These are phyloP conservation scores for Adansonia grandidieri DNA, from an alignment of 441 rosid genomes.

Conservation along the genomic window DNA sequence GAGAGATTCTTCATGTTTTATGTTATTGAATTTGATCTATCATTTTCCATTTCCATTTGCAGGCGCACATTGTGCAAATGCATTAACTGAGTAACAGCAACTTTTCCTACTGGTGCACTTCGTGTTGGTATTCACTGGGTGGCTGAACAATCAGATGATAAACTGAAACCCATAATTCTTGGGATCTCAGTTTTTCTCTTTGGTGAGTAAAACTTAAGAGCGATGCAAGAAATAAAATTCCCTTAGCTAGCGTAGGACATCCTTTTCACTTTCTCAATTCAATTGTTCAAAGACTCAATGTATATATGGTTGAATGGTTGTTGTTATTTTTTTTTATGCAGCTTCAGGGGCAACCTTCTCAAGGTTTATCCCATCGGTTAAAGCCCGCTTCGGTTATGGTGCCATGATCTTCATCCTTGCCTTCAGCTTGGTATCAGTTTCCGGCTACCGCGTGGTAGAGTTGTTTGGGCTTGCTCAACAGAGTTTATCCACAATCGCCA, in stretches of 20 bases:
- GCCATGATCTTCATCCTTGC: constrained; percentile 68
- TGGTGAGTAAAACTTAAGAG: constrained; percentile 37
- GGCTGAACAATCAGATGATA: constrained; percentile 54
- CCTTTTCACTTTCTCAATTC: background rate
- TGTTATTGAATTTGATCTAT: background rate
- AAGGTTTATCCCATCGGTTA: constrained; percentile 60
- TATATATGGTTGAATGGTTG: background rate
- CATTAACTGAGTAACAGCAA: constrained; percentile 59
- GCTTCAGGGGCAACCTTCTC: constrained; percentile 68
- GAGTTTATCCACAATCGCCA: constrained; percentile 56
- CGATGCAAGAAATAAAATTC: background rate
- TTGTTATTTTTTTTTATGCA: constrained; percentile 28
- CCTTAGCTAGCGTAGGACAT: too few relatives aligned
- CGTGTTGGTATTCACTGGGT: constrained; percentile 60
- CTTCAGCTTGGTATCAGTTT: constrained; percentile 62
- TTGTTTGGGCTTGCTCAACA: constrained; percentile 50
- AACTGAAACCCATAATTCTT: constrained; percentile 45
- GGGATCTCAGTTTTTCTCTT: constrained; percentile 60
- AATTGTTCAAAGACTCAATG: background rate
- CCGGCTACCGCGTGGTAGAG: constrained; percentile 53
- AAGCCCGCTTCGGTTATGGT: constrained; percentile 69
- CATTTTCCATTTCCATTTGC: constrained; percentile 17
- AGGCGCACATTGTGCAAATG: constrained; percentile 68
- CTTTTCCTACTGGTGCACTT: constrained; percentile 61
- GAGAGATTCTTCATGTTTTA: background rate